Evolutionary conservation across 2,329 filamentous ascomycete genomes (phyloP).

Genomic region (Pseudonectria foliicola): DNA sequence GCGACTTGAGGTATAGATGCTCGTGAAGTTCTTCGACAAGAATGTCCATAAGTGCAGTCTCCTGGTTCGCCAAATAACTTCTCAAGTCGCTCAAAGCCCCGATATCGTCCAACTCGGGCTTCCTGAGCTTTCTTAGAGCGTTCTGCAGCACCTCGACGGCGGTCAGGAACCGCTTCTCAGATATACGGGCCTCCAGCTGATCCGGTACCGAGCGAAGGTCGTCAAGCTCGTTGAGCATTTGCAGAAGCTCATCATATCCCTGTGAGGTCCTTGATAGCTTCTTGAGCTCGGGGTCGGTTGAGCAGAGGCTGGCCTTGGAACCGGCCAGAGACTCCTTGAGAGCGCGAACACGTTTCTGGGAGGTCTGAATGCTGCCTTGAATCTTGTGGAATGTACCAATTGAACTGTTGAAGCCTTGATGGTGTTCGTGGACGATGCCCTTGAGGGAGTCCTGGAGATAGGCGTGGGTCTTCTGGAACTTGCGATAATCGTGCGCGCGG

Average conservation of each 20-base stretch:
- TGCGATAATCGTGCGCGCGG: slow-evolving; percentile 76
- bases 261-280: slow-evolving; percentile 82
- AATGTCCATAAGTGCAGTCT: slow-evolving; percentile 86
- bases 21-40: slow-evolving; percentile 96
- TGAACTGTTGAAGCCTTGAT: slow-evolving; percentile 98
- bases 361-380: slow-evolving; percentile 82
- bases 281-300: slow-evolving; percentile 84
- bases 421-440: slow-evolving; percentile 94
- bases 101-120: slow-evolving; percentile 84
- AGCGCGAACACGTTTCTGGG: slow-evolving; percentile 74
- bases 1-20: slow-evolving; percentile 94
- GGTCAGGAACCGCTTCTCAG: slow-evolving; percentile 88
- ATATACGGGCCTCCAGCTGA: slow-evolving; percentile 87
- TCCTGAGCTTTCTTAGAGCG: slow-evolving; percentile 74
- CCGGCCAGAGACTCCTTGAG: slow-evolving; percentile 77
- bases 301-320: slow-evolving; percentile 74
- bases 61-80: slow-evolving; percentile 86
- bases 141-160: slow-evolving; percentile 90
- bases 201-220: slow-evolving; percentile 85
- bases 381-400: slow-evolving; percentile 99
- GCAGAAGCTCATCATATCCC: slow-evolving; percentile 83
- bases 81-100: slow-evolving; percentile 80
- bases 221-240: slow-evolving; percentile 76
- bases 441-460: slow-evolving; percentile 92
- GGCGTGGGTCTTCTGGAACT: slow-evolving; percentile 76